These are phyloP conservation scores for Botrytis fabae DNA, from an alignment of 2,329 filamentous ascomycete species.

Conservation along the genomic window DNA sequence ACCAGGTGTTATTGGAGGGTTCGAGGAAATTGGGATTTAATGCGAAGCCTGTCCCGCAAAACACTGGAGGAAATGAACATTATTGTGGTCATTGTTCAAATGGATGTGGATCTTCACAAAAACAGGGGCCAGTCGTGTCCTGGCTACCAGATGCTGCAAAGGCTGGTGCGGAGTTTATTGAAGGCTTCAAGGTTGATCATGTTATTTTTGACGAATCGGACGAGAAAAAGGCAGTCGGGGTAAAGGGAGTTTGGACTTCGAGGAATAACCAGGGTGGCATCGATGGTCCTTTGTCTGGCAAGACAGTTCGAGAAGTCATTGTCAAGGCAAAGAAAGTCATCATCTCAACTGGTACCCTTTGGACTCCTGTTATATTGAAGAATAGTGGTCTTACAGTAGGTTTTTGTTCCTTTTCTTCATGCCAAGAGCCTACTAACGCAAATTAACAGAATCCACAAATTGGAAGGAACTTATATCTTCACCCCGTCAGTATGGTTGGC, in stretches of 20 bases:
- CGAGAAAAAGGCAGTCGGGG: constrained; percentile 61
- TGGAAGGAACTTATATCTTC: constrained; percentile 77
- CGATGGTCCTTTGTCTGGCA: constrained; percentile 49
- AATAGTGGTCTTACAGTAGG: constrained; percentile 71
- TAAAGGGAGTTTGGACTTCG: constrained; percentile 74
- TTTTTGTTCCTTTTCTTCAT: not conserved
- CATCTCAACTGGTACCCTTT: constrained; percentile 72
- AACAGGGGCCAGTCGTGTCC: constrained; percentile 74
- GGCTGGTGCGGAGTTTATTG: constrained; percentile 77
- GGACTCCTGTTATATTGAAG: constrained; percentile 73
- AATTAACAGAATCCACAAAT: constrained; percentile 66
- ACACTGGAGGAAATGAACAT: constrained; percentile 72
- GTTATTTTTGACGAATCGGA: constrained; percentile 64
- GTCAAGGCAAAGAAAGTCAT: constrained; percentile 81
- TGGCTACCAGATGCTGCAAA: constrained; percentile 79
- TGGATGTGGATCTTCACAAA: constrained; percentile 66
- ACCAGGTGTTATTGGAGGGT: constrained; percentile 72
- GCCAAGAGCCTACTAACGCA: constrained; percentile 18
- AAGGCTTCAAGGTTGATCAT: constrained; percentile 73
- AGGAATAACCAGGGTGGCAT: constrained; percentile 63
- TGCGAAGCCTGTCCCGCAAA: constrained; percentile 72
- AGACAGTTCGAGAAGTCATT: constrained; percentile 59
- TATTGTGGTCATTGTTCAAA: constrained; percentile 67
- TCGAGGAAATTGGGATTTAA: constrained; percentile 71
- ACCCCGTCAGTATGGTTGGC: constrained; percentile 64